phyloP scores from a whole-genome alignment of 768 basidiomycete species.

The Tylopilus plumbeoviolaceoides region DNA sequence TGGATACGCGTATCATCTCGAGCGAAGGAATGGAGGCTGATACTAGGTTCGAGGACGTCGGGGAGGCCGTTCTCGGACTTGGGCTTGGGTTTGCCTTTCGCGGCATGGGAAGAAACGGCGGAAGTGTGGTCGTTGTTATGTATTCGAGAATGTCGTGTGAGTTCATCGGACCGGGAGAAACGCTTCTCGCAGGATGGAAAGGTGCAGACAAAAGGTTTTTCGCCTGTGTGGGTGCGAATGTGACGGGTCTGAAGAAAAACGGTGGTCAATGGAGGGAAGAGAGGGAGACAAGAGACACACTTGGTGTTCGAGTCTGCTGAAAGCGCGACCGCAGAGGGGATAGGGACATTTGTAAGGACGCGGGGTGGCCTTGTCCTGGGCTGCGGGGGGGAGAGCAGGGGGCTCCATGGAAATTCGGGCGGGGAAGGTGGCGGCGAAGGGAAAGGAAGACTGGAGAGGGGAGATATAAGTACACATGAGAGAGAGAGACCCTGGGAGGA shows the following conservation, averaged over 20 bases:
- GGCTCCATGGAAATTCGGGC: slow-evolving; percentile 23
- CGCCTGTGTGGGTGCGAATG: slow-evolving; percentile 96
- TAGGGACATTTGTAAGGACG: slow-evolving; percentile 98
- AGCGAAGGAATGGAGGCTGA: slow-evolving; percentile 26
- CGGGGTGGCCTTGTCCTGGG: slow-evolving; percentile 41
- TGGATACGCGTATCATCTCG: slow-evolving; percentile 17
- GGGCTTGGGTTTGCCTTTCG: slow-evolving; percentile 28
- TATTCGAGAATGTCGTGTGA: slow-evolving; percentile 93
- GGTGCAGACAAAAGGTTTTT: slow-evolving; percentile 93
- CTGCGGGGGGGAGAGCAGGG: slow-evolving; percentile 1
- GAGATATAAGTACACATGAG: slow-evolving; percentile 31
- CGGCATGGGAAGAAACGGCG: slow-evolving; percentile 18
- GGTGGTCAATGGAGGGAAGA: slow-evolving; percentile 19
- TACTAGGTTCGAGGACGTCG: slow-evolving; percentile 25
- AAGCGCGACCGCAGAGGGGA: slow-evolving; percentile 87
- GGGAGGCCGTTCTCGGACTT: slow-evolving; percentile 22
- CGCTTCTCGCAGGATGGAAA: slow-evolving; percentile 96
- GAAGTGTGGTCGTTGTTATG: slow-evolving; percentile 61
- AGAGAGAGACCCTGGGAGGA: slow-evolving; percentile 14
- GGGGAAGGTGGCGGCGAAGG: slow-evolving; percentile 12
- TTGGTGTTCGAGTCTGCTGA: slow-evolving; percentile 95
- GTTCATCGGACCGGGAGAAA: slow-evolving; percentile 97
- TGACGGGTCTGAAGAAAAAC: slow-evolving; percentile 73
- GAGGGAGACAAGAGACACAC: slow-evolving; percentile 38
- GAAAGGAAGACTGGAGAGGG: slow-evolving; percentile 16